A percentile compares a stretch with the other conserved stretches of the same genome.
Conservation (phyloP, 768 basidiomycete genomes). For the Obba rivulosa region DNA sequence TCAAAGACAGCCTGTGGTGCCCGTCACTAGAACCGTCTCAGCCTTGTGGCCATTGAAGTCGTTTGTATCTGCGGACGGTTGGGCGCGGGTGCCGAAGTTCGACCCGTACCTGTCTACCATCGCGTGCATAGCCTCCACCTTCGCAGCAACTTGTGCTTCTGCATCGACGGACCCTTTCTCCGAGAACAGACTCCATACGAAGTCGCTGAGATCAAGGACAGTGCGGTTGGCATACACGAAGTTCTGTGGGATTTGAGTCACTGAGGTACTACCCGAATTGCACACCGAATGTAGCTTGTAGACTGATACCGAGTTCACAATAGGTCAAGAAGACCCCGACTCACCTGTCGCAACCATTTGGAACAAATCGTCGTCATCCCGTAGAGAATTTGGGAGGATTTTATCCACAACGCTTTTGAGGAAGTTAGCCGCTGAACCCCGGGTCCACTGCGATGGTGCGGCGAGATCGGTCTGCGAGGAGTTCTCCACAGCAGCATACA, state of each 20-base stretch:
- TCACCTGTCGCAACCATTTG: background rate
- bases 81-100: slow-evolving; percentile 8
- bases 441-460: slow-evolving; percentile 23
- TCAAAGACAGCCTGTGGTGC: slow-evolving; percentile 29
- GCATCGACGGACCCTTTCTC: slow-evolving; percentile 1
- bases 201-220: too few species aligned
- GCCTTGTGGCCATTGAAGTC: background rate
- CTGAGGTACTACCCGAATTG: slow-evolving; percentile 24
- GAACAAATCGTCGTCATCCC: slow-evolving; percentile 28
- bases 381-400: slow-evolving; percentile 23
- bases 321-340: slow-evolving; percentile 20
- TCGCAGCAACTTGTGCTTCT: slow-evolving; percentile 13
- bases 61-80: too few species aligned
- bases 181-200: too few species aligned
- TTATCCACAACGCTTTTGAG: slow-evolving; percentile 28
- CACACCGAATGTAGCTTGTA: too few species aligned
- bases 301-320: too few species aligned
- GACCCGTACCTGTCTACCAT: slow-evolving; percentile 37
- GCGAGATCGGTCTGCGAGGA: slow-evolving; percentile 26
- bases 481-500: slow-evolving; percentile 30
- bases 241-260: too few species aligned
- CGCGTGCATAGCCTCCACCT: slow-evolving; percentile 23
- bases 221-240: too few species aligned
- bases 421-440: slow-evolving; percentile 20
- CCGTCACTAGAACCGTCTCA: slow-evolving; percentile 27